Percentiles rank a stretch among this genome's conserved stretches.
Conservation (phyloP, 148 eudicot species). For the Rhododendron vialii region DNA sequence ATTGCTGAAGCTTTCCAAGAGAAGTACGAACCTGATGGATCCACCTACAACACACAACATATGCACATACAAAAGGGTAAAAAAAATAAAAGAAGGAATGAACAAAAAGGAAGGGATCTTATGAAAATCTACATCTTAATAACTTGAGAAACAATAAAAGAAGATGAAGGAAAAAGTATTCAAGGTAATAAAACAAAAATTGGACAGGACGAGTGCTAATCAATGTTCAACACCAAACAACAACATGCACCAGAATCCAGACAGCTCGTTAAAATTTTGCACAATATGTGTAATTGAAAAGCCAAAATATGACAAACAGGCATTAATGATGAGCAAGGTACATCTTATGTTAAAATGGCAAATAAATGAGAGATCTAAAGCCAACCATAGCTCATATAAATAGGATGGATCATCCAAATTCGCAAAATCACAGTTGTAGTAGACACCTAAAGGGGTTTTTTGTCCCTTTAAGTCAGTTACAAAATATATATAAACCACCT, state of each 20-base stretch:
- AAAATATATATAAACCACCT: not conserved
- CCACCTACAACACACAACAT: conserved; percentile 48
- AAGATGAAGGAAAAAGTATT: not conserved
- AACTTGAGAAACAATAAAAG: not conserved
- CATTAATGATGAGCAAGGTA: not conserved
- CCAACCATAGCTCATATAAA: not conserved
- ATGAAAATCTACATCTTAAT: not conserved
- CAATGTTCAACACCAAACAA: not conserved
- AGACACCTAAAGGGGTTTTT: not conserved
- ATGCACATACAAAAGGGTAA: not conserved
- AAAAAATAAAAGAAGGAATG: not conserved
- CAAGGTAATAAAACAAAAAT: too few relatives aligned
- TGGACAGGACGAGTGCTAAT: not conserved
- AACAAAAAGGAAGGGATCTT: not conserved
- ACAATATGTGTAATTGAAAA: not conserved
- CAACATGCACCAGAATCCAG: not conserved
- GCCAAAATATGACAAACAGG: not conserved
- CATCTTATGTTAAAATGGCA: not conserved
- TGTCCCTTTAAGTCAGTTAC: not conserved
- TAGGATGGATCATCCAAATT: not conserved
- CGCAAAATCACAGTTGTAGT: not conserved
- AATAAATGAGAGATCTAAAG: not conserved
- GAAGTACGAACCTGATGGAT: conserved; percentile 98
- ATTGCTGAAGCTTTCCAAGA: conserved; percentile 99
- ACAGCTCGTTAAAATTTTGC: not conserved